phyloP scores from a whole-genome alignment of 2,329 filamentous ascomycete genomes.

The Fusarium humuli region DNA sequence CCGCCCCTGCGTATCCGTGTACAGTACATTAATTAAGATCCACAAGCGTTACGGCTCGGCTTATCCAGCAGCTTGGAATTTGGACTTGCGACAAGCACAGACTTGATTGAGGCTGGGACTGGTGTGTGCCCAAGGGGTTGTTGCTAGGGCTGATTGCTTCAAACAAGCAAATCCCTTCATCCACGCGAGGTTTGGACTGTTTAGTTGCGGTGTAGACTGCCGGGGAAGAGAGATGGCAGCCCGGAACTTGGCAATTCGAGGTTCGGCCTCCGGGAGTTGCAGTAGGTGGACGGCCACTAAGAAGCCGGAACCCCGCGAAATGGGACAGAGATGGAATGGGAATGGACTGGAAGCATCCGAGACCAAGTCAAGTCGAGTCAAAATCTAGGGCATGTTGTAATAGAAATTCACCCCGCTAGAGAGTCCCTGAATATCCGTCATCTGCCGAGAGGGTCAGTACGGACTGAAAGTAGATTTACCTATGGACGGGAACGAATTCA shows the following conservation, averaged over 20 bases:
- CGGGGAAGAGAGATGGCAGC: constrained; percentile 21
- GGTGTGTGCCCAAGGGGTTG: constrained; percentile 7
- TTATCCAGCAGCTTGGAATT: constrained; percentile 40
- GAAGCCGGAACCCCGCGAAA: constrained; percentile 36
- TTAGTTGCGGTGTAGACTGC: constrained; percentile 36
- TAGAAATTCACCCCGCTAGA: constrained; percentile 24
- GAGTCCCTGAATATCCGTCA: constrained; percentile 16
- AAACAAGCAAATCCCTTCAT: constrained; percentile 23
- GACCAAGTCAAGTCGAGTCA: not conserved
- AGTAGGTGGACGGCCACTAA: constrained; percentile 31
- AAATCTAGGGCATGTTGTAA: not conserved
- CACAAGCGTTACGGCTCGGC: constrained; percentile 29
- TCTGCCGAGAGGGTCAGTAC: constrained; percentile 21
- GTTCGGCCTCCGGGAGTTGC: constrained; percentile 28
- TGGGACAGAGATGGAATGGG: constrained; percentile 24
- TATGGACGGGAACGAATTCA: constrained; percentile 11
- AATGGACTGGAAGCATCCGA: constrained; percentile 27
- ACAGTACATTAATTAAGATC: constrained; percentile 26
- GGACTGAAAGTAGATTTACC: not conserved
- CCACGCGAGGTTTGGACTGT: constrained; percentile 7
- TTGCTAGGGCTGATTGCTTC: constrained; percentile 24
- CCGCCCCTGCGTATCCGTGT: constrained; percentile 6
- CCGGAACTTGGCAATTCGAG: constrained; percentile 31
- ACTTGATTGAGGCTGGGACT: constrained; percentile 18
- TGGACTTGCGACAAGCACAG: constrained; percentile 38